Evolutionary conservation across 768 basidiomycete genomes (phyloP).

Genomic region (Psilocybe azurescens): DNA sequence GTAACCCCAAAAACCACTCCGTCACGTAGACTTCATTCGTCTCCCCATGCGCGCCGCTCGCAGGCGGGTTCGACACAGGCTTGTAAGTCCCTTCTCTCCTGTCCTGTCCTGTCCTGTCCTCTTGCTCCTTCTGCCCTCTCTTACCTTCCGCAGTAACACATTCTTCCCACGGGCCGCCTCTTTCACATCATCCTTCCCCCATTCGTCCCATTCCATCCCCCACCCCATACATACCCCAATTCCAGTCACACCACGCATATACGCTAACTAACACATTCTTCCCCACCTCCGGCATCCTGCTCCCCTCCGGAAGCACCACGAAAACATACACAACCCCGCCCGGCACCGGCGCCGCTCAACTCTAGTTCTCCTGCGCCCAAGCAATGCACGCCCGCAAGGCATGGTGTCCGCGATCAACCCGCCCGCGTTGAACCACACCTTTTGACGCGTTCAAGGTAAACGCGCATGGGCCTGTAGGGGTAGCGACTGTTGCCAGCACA

Average conservation of each 20-base stretch:
- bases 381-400: neutral
- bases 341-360: neutral
- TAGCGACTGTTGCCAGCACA: neutral
- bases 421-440: neutral
- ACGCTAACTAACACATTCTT: no score
- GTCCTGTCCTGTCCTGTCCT: no score
- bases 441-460: neutral
- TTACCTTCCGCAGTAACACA: no score
- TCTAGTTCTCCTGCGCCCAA: constrained; percentile 7
- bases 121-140: no score
- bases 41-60: neutral
- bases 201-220: no score
- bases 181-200: no score
- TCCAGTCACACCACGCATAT: no score
- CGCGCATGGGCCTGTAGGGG: neutral
- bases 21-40: neutral
- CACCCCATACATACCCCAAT: no score
- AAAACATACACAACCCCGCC: constrained; percentile 2
- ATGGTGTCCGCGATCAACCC: constrained; percentile 7
- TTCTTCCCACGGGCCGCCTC: no score
- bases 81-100: neutral
- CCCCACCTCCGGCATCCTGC: no score
- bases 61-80: neutral
- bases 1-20: constrained; percentile 3
- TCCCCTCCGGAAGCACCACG: neutral